Conservation (phyloP, 352 stramenopile genomes). For the Blastocystis sp. region DNA sequence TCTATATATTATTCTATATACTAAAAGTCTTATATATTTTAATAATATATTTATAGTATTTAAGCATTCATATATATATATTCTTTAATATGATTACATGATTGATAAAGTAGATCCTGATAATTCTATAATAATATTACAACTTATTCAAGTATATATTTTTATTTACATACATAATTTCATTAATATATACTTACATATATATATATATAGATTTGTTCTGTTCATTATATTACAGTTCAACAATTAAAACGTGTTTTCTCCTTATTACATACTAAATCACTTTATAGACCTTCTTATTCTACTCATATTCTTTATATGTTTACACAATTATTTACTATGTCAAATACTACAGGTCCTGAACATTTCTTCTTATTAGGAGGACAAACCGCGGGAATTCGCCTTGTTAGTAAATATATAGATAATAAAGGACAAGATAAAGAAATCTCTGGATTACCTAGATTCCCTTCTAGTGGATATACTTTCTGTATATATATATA, state of each 20-base stretch:
- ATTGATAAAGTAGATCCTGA: constrained; percentile 13
- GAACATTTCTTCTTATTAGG: constrained; percentile 22
- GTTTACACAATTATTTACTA: constrained; percentile 17
- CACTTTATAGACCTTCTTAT: constrained; percentile 1
- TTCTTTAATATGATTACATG: not conserved
- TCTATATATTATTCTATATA: too few species aligned
- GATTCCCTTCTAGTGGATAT: constrained; percentile 14
- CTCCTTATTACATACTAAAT: constrained; percentile 17
- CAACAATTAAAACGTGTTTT: constrained; percentile 36
- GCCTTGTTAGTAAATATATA: not conserved
- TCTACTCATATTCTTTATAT: constrained; percentile 7
- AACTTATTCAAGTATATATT: constrained; percentile 1
- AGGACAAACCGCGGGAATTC: not conserved
- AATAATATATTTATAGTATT: too few species aligned
- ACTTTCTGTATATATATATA: too few species aligned
- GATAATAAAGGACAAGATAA: too few species aligned
- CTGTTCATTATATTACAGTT: constrained; percentile 26
- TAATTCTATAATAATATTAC: constrained; percentile 3
- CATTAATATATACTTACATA: not conserved
- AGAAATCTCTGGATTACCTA: too few species aligned
- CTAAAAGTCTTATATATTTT: too few species aligned
- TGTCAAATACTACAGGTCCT: not conserved
- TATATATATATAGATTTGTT: constrained; percentile 9
- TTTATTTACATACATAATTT: not conserved
- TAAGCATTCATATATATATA: not conserved